A percentile compares a stretch with the other conserved stretches of the same genome.
phyloP scores from a whole-genome alignment of 176 grass and related monocot genomes.

The Cenchrus fungigraminus region DNA sequence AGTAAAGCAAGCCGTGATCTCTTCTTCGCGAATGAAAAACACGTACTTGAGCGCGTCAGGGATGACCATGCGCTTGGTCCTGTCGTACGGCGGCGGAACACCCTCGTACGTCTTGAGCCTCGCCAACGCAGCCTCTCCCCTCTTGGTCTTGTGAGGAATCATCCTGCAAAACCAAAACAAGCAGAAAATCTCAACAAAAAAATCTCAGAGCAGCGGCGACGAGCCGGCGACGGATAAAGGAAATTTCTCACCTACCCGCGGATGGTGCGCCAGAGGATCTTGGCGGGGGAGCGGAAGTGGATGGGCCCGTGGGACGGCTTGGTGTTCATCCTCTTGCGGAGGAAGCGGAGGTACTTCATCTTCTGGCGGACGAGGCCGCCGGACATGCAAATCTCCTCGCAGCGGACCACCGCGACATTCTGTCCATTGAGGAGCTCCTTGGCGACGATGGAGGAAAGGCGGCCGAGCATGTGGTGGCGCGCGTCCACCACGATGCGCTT shows the following conservation, averaged over 20 bases:
- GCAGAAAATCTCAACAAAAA: neutral
- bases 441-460: conserved; percentile 73
- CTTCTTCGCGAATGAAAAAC: neutral
- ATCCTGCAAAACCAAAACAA: conserved; percentile 43
- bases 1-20: neutral
- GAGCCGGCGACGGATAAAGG: neutral
- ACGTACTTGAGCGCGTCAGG: conserved; percentile 94
- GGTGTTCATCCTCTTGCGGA: conserved; percentile 97
- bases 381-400: conserved; percentile 95
- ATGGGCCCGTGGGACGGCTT: conserved; percentile 93
- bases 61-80: conserved; percentile 84
- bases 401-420: conserved; percentile 82
- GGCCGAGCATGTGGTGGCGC: conserved; percentile 92
- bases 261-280: conserved; percentile 93
- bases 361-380: conserved; percentile 89
- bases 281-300: conserved; percentile 82
- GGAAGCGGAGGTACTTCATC: conserved; percentile 97
- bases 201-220: neutral
- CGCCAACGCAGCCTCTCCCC: conserved; percentile 80
- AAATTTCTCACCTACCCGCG: conserved; percentile 47
- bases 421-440: conserved; percentile 97
- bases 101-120: conserved; percentile 91
- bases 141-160: conserved; percentile 98
- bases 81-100: conserved; percentile 92
- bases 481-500: conserved; percentile 78